Evolutionary conservation across 345 rosid species (phyloP).

Genomic region (Anacardium occidentale): DNA sequence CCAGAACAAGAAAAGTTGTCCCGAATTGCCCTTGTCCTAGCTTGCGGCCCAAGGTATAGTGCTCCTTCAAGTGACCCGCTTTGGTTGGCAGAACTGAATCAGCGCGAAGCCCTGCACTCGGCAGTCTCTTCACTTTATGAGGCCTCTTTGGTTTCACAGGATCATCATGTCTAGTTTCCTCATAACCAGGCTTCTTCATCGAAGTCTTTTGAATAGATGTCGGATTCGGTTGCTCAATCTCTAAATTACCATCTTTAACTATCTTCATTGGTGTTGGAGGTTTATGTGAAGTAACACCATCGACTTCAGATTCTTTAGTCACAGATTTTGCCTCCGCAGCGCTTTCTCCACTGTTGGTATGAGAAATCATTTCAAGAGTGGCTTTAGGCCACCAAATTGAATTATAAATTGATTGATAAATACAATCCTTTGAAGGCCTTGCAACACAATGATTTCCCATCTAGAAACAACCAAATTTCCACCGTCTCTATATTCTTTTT

Average conservation of each 20-base stretch:
- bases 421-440: constrained; percentile 27
- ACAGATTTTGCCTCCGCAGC: neutral
- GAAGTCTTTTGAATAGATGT: too few species aligned
- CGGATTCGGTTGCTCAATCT: neutral
- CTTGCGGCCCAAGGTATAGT: constrained; percentile 63
- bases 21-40: constrained; percentile 92
- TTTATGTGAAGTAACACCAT: constrained; percentile 20
- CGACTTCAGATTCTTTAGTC: constrained; percentile 20
- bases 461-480: constrained; percentile 1
- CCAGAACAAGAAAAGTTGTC: constrained; percentile 70
- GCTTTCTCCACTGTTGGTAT: constrained; percentile 1
- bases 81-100: constrained; percentile 58
- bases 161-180: constrained; percentile 21
- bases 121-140: constrained; percentile 48
- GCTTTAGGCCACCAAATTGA: constrained; percentile 33
- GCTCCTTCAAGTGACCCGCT: constrained; percentile 69
- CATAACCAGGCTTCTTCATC: neutral
- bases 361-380: constrained; percentile 13
- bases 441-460: constrained; percentile 86
- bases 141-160: constrained; percentile 34
- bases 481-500: neutral
- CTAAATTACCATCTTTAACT: constrained; percentile 33
- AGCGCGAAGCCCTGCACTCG: constrained; percentile 56
- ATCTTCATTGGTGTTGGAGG: constrained; percentile 48
- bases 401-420: constrained; percentile 31